Percentiles rank a stretch among this genome's conserved stretches.
Evolutionary conservation across 306 rosid genomes (phyloP).

Genomic region (Rubus parviflorus): DNA sequence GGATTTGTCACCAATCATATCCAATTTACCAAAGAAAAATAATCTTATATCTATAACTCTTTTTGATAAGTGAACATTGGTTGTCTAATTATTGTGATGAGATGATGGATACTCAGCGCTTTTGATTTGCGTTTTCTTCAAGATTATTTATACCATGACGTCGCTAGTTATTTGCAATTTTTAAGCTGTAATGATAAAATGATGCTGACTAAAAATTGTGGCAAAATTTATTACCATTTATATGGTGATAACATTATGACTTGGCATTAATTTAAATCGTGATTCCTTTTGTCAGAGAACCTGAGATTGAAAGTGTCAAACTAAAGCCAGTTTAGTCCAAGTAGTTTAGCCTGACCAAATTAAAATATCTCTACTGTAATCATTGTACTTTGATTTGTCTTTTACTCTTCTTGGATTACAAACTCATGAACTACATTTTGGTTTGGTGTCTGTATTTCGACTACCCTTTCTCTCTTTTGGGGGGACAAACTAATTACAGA

Average conservation of each 20-base stretch:
- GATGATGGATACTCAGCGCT: not conserved
- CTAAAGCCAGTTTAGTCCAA: constrained; percentile 18
- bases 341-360: constrained; percentile 19
- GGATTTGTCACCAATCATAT: not conserved
- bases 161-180: not conserved
- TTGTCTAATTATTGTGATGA: not conserved
- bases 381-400: constrained; percentile 24
- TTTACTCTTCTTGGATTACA: constrained; percentile 33
- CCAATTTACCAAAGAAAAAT: not conserved
- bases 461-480: not conserved
- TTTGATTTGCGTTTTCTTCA: not conserved
- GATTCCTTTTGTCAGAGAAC: not conserved
- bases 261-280: not conserved
- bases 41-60: not conserved
- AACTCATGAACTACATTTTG: constrained; percentile 36
- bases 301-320: constrained; percentile 30
- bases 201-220: not conserved
- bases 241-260: not conserved
- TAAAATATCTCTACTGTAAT: constrained; percentile 21
- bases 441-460: constrained; percentile 20
- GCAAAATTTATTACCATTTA: not conserved
- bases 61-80: not conserved
- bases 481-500: too few relatives aligned
- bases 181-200: not conserved
- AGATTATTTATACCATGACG: not conserved